Evolutionary conservation across 2,329 filamentous ascomycete genomes (phyloP).

Genomic region (Microcyclosporella mali): DNA sequence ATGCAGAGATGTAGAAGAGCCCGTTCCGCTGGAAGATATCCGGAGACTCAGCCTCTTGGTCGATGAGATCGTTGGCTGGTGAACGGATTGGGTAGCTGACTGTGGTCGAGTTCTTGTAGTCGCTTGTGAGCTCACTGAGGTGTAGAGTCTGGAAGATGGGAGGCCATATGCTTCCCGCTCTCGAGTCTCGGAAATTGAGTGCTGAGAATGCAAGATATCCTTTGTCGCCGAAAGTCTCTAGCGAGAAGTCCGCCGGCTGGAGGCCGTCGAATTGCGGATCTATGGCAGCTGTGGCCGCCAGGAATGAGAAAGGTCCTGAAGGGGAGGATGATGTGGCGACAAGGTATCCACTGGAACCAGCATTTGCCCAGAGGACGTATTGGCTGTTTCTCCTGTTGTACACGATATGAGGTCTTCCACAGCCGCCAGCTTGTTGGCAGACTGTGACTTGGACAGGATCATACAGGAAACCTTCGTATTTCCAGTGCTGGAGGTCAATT

Average conservation of each 20-base stretch:
- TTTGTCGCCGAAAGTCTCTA: slow-evolving; percentile 13
- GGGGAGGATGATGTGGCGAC: slow-evolving; percentile 19
- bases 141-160: slow-evolving; percentile 23
- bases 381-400: slow-evolving; percentile 14
- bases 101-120: slow-evolving; percentile 19
- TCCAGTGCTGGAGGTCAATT: slow-evolving; percentile 19
- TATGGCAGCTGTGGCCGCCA: slow-evolving; percentile 8
- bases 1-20: slow-evolving; percentile 17
- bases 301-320: slow-evolving; percentile 20
- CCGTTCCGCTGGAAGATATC: slow-evolving; percentile 20
- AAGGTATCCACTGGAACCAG: slow-evolving; percentile 20
- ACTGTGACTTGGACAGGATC: slow-evolving; percentile 10
- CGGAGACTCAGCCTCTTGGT: slow-evolving; percentile 21
- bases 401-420: slow-evolving; percentile 23
- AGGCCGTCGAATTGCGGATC: slow-evolving; percentile 18
- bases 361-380: slow-evolving; percentile 26
- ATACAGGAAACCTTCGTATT: slow-evolving; percentile 23
- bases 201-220: slow-evolving; percentile 23
- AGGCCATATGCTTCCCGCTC: slow-evolving; percentile 21
- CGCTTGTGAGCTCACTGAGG: slow-evolving; percentile 13
- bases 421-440: slow-evolving; percentile 14
- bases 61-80: slow-evolving; percentile 15
- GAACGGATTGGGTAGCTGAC: slow-evolving; percentile 17
- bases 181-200: slow-evolving; percentile 18
- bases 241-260: slow-evolving; percentile 21